These are phyloP conservation scores for Alloteropsis angusta DNA, from an alignment of 202 grass and related monocot species.

Conservation along the genomic window DNA sequence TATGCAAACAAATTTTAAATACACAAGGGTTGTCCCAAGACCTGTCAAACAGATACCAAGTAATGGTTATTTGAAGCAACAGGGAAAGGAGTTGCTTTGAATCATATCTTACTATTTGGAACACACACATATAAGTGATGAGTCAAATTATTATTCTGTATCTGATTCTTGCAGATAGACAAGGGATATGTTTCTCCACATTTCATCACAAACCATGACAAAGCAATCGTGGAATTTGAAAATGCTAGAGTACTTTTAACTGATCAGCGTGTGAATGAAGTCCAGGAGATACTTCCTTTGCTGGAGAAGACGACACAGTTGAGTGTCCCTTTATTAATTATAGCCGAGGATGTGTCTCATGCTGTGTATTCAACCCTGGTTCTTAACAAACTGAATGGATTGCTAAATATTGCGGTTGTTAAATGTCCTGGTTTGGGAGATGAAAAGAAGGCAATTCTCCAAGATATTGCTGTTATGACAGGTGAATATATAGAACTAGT, in stretches of 20 bases:
- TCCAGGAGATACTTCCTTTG: conserved; percentile 76
- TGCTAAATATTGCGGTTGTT: conserved; percentile 76
- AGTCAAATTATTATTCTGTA: not conserved
- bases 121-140: not conserved
- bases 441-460: conserved; percentile 85
- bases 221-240: conserved; percentile 77
- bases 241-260: conserved; percentile 91
- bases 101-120: not conserved
- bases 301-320: conserved; percentile 80
- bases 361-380: conserved; percentile 55
- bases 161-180: conserved; percentile 59
- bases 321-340: conserved; percentile 84
- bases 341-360: conserved; percentile 81
- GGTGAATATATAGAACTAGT: conserved; percentile 36
- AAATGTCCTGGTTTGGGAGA: conserved; percentile 83
- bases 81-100: not conserved
- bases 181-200: conserved; percentile 89
- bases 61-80: not conserved
- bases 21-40: not conserved
- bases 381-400: conserved; percentile 83
- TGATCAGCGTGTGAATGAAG: conserved; percentile 67
- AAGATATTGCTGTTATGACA: conserved; percentile 97
- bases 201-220: conserved; percentile 95
- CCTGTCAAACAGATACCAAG: not conserved
- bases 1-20: not conserved